Evolutionary conservation across 2,329 filamentous ascomycete genomes (phyloP).

Genomic region (Aspergillus caelatus): DNA sequence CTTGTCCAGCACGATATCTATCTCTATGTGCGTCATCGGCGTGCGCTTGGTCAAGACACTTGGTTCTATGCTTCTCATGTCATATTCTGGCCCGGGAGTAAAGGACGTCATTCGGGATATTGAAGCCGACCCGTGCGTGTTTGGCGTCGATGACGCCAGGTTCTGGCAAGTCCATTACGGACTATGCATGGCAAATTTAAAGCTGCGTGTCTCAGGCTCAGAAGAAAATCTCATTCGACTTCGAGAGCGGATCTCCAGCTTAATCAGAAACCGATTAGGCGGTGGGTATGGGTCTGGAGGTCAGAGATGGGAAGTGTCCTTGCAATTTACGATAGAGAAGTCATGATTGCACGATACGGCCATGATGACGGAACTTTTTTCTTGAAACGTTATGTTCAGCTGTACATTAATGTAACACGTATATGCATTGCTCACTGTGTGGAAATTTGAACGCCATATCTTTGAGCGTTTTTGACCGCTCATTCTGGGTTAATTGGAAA

Average conservation of each 20-base stretch:
- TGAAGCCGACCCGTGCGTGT: conserved; percentile 74
- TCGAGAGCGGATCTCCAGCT: conserved; percentile 72
- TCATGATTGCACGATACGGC: conserved; percentile 29
- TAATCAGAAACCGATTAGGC: conserved; percentile 83
- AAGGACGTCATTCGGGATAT: conserved; percentile 82
- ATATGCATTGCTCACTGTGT: background rate
- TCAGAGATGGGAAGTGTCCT: conserved; percentile 88
- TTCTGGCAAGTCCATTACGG: conserved; percentile 99
- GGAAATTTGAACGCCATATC: background rate
- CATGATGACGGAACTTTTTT: background rate
- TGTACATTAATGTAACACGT: background rate
- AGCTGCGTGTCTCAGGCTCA: conserved; percentile 71
- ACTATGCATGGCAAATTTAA: conserved; percentile 92
- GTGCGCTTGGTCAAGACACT: conserved; percentile 81
- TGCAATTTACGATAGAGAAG: conserved; percentile 69
- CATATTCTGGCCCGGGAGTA: conserved; percentile 67
- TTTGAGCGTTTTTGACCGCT: background rate
- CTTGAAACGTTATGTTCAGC: background rate
- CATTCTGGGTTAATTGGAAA: background rate
- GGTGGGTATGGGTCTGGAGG: conserved; percentile 81
- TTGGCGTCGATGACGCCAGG: conserved; percentile 81
- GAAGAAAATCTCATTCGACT: conserved; percentile 73
- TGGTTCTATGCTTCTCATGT: conserved; percentile 95
- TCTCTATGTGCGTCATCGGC: conserved; percentile 87
- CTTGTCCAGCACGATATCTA: conserved; percentile 78